Evolutionary conservation across 169 alveolate genomes (phyloP), one percentile per base, ranked within the genome.

Genomic region (Hepatocystis sp.): DNA sequence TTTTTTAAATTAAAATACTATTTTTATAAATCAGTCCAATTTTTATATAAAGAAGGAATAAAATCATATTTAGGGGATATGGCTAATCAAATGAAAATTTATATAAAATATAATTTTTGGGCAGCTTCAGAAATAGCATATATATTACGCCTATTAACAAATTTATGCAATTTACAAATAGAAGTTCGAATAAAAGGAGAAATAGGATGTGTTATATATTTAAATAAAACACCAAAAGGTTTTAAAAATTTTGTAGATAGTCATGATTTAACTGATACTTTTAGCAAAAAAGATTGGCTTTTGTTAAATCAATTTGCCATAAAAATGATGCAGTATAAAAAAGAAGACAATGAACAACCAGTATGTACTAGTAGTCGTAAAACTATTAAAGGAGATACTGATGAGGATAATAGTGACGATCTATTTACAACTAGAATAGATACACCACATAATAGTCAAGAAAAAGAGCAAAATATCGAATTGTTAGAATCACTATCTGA

Each of bases 61-160:
- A 92, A 92, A 44, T 92, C 95, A 0, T 92, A 92, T 39, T 51
- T 92, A 65, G 95, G 95, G 10, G 95, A 92, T 58, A 93, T 92
- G 23, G 95, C 95, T 1, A 92, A 92, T 11, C 95, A 92, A 55
- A 92, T 92, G 95, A 92, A 92, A 89, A 88, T 92, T 11, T 90
- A 91, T 49, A 56, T 92, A n/a, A 85, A 90, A 8, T 92, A 92
- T 44, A 92, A 92, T 53, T 92, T 92, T 46, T 92, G 95, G 95
- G 84, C 93, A 61, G 95, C 95, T 4, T 84, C 94, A 28, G 95
- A 92, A 58, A 91, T 92, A 1, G 95, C 95, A 5, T 92, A 23
- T 81, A 91, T 92, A 8, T 65, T 93, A n/a, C 68, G 90, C 4
- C 92, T 86, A 36, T 66, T 92, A 13, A 67, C 84, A n/a, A 91